Evolutionary conservation across 768 basidiomycete species (phyloP).

Genomic region (Boletus huronensis): DNA sequence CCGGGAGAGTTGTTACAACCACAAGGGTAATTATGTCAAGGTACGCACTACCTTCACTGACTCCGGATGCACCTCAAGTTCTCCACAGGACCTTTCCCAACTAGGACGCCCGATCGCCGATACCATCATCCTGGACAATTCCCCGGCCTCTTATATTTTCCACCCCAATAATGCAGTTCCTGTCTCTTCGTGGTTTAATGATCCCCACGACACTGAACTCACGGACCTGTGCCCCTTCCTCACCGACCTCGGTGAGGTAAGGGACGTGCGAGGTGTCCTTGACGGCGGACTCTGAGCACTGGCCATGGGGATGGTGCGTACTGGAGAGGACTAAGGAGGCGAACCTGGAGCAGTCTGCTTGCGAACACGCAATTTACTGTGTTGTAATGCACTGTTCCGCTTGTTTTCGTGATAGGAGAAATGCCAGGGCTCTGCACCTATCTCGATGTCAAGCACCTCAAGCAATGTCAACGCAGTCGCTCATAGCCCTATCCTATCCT

Average conservation of each 20-base stretch:
- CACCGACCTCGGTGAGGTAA: slow-evolving; percentile 76
- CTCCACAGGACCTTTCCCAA: slow-evolving; percentile 90
- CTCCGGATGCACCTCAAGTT: not conserved
- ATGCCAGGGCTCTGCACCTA: slow-evolving; percentile 25
- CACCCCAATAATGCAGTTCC: slow-evolving; percentile 99
- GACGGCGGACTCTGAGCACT: slow-evolving; percentile 69
- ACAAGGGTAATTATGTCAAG: slow-evolving; percentile 99
- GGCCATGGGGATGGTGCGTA: slow-evolving; percentile 18
- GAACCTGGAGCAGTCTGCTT: slow-evolving; percentile 18
- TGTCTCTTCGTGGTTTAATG: slow-evolving; percentile 99
- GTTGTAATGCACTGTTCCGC: slow-evolving; percentile 28
- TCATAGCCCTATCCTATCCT: not conserved
- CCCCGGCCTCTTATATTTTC: slow-evolving; percentile 98
- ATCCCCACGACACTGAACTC: slow-evolving; percentile 96
- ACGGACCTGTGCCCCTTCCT: slow-evolving; percentile 95
- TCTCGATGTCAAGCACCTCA: slow-evolving; percentile 14
- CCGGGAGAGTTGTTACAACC: slow-evolving; percentile 98
- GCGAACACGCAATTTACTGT: slow-evolving; percentile 22
- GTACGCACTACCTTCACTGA: slow-evolving; percentile 40
- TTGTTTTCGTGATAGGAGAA: slow-evolving; percentile 30
- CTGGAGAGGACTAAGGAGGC: slow-evolving; percentile 15
- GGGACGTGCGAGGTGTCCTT: slow-evolving; percentile 88
- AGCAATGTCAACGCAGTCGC: not conserved
- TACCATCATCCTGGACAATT: slow-evolving; percentile 98
- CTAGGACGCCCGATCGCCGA: slow-evolving; percentile 91